Evolutionary conservation across 2,329 filamentous ascomycete species (phyloP).

Genomic region (Penicillium sp.): DNA sequence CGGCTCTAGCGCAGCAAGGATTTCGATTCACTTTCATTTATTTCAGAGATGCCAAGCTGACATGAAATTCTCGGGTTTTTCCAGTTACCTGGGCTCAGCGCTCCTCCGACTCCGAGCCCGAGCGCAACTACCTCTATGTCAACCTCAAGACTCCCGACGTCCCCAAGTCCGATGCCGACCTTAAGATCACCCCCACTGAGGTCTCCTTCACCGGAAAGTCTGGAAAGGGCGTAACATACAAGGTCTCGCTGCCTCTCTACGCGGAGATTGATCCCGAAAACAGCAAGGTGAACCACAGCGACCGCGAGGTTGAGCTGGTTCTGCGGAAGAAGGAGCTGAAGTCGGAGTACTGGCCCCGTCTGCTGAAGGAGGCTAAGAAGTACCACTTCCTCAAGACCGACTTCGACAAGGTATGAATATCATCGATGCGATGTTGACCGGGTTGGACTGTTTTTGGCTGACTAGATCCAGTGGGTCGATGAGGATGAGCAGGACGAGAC

Average conservation of each 20-base stretch:
- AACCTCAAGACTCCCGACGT: slow-evolving; percentile 88
- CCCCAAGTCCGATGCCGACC: slow-evolving; percentile 65
- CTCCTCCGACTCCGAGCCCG: slow-evolving; percentile 70
- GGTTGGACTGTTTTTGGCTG: slow-evolving; percentile 7
- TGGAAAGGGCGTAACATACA: slow-evolving; percentile 80
- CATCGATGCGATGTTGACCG: neutral
- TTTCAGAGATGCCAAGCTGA: slow-evolving; percentile 7
- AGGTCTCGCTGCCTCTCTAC: slow-evolving; percentile 80
- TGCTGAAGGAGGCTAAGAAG: slow-evolving; percentile 86
- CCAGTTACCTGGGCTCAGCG: slow-evolving; percentile 98
- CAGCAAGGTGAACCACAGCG: slow-evolving; percentile 82
- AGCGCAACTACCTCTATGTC: slow-evolving; percentile 93
- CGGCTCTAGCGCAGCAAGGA: neutral
- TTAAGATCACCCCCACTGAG: slow-evolving; percentile 72
- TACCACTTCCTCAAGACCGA: slow-evolving; percentile 96
- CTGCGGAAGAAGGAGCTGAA: slow-evolving; percentile 96
- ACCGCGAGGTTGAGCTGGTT: slow-evolving; percentile 82
- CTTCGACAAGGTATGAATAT: slow-evolving; percentile 75
- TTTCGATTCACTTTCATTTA: slow-evolving; percentile 6
- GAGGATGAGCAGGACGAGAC: slow-evolving; percentile 97
- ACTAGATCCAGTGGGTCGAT: slow-evolving; percentile 70
- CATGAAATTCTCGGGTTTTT: slow-evolving; percentile 9
- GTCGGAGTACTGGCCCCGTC: slow-evolving; percentile 89
- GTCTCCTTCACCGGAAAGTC: slow-evolving; percentile 80
- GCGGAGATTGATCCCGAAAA: slow-evolving; percentile 81